phyloP scores from a whole-genome alignment of 2,329 filamentous ascomycete genomes.

The Arthrobotrys musiformis region DNA sequence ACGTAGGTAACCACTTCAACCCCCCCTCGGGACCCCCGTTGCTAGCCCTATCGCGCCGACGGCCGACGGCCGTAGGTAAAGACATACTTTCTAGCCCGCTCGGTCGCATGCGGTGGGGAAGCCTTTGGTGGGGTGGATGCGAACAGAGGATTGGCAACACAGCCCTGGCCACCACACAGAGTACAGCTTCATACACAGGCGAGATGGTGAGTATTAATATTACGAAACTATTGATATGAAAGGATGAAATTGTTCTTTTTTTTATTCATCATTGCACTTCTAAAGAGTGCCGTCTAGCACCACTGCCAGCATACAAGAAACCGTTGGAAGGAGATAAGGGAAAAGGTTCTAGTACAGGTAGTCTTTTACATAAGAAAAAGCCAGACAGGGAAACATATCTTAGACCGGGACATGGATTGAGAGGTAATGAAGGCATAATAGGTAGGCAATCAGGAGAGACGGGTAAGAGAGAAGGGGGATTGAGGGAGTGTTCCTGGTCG shows the following conservation, averaged over 20 bases:
- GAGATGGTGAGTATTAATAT: background rate
- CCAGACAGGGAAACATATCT: background rate
- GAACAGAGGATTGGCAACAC: background rate
- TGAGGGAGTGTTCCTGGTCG: conserved; percentile 4
- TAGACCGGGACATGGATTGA: background rate
- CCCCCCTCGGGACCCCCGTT: conserved; percentile 2
- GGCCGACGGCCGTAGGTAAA: background rate
- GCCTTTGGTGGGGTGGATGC: background rate
- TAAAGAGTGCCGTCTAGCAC: background rate
- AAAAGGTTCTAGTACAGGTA: conserved; percentile 16
- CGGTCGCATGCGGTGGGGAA: too few relatives aligned
- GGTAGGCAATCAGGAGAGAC: too few relatives aligned
- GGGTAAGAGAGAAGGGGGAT: background rate
- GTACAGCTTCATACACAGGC: background rate
- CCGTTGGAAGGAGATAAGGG: background rate
- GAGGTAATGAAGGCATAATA: background rate
- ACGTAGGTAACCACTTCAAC: background rate
- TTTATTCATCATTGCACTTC: conserved; percentile 7
- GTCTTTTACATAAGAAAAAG: conserved; percentile 18
- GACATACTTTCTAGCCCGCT: background rate
- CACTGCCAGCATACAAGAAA: background rate
- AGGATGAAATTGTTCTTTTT: background rate
- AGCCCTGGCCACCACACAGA: background rate
- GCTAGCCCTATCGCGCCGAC: background rate
- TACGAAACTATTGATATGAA: background rate